Evolutionary conservation across 2,329 filamentous ascomycete species (phyloP).

Genomic region (Fusarium nisikadoi): DNA sequence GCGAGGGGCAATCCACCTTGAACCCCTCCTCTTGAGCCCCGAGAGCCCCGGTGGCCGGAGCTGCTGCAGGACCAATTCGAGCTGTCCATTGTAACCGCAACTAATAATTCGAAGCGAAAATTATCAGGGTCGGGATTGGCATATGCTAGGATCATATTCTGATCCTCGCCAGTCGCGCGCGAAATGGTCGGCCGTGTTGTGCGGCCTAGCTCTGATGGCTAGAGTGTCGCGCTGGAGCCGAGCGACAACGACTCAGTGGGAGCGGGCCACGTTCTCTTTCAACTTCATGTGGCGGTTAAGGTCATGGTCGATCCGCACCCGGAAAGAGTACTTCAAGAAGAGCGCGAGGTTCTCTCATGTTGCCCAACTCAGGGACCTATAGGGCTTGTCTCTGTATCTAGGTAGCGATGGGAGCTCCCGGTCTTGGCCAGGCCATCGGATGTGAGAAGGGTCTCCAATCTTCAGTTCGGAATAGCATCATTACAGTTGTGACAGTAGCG

Average conservation of each 20-base stretch:
- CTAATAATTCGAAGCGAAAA: conserved; percentile 41
- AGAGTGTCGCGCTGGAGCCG: conserved; percentile 39
- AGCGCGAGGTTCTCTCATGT: conserved; percentile 26
- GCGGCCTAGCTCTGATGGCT: conserved; percentile 35
- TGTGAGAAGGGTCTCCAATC: background rate
- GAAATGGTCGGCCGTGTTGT: conserved; percentile 40
- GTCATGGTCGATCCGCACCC: conserved; percentile 32
- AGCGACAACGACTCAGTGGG: conserved; percentile 44
- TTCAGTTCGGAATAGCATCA: conserved; percentile 24
- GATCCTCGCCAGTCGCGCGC: conserved; percentile 39
- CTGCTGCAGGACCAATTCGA: conserved; percentile 32
- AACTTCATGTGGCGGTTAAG: conserved; percentile 45
- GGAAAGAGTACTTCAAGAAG: conserved; percentile 16
- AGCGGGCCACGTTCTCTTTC: conserved; percentile 46
- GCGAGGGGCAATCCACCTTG: conserved; percentile 33
- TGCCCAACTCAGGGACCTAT: conserved; percentile 17
- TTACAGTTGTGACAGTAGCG: background rate
- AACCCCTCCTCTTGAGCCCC: conserved; percentile 33
- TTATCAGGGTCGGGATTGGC: conserved; percentile 31
- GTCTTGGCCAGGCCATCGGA: background rate
- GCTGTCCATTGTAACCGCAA: conserved; percentile 28
- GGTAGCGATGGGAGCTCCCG: background rate
- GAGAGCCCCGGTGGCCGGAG: conserved; percentile 33
- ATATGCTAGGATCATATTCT: conserved; percentile 30
- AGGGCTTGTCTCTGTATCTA: background rate